phyloP scores from a whole-genome alignment of 768 basidiomycete species.

The Leccinum longicurvipes region DNA sequence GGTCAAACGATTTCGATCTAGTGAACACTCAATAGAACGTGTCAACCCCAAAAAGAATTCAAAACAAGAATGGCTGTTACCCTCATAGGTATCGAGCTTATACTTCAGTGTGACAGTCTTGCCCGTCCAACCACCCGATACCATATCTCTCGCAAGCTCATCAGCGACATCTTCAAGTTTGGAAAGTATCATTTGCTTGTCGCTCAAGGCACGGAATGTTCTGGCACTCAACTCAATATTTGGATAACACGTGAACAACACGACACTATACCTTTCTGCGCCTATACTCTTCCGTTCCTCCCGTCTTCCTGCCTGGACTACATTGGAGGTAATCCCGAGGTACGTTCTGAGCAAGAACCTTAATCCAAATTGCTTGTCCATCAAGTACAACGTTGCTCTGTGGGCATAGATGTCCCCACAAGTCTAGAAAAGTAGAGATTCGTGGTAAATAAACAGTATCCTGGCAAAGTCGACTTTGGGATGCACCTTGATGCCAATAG shows the following conservation, averaged over 20 bases:
- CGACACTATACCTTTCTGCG: constrained; percentile 62
- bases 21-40: constrained; percentile 55
- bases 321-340: constrained; percentile 84
- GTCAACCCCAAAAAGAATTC: constrained; percentile 5
- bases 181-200: constrained; percentile 63
- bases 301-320: constrained; percentile 69
- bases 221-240: constrained; percentile 36
- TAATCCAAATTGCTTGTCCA: constrained; percentile 88
- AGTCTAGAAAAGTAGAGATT: constrained; percentile 42
- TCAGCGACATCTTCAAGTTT: constrained; percentile 80
- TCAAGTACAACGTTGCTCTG: constrained; percentile 67
- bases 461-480: not conserved
- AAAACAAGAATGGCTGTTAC: constrained; percentile 31
- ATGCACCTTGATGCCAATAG: constrained; percentile 74
- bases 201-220: constrained; percentile 68
- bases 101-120: constrained; percentile 90
- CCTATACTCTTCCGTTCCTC: constrained; percentile 93
- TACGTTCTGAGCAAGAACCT: constrained; percentile 72
- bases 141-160: constrained; percentile 81
- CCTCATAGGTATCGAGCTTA: constrained; percentile 89
- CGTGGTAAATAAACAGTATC: not conserved
- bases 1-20: constrained; percentile 75
- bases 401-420: constrained; percentile 87
- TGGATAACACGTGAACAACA: not conserved
- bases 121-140: constrained; percentile 76